Base-by-base conservation (phyloP, 1,284 basidiomycete genomes). In the Rhodotorula mucilaginosa region DNA sequence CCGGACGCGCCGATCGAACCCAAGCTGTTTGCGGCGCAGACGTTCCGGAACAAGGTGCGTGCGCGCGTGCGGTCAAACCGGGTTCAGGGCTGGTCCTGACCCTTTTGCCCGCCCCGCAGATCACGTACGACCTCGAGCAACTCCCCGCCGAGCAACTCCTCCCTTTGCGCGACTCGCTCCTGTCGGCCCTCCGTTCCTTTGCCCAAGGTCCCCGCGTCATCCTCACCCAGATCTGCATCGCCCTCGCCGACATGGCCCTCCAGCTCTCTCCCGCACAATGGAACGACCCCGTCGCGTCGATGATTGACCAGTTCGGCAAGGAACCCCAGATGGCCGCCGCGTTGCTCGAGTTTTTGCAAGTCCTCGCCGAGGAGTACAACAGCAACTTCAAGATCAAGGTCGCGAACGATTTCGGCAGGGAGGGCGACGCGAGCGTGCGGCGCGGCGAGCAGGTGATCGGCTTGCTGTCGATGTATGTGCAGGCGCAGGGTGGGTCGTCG, bases 11-110 rank as follows among this genome's bases (percentile, higher is more conserved):
- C 93, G 2, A 81, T 86, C 61, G 87, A 93, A 69, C 92, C 92
- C 49, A 91, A 94, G 79, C 83, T 98, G 61, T 98, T 99, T 80
- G 93, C 95, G 23, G 93, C 96, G 0, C 97, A 99, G 82, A 99
- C 97, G 0, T 93, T 99, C 81, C 86, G 96, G 79, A 86, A 90
- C 70, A 99, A 99, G 86, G 95, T 93, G 72, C 78, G 88, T 26
- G 5, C 26, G 21, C 12, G 10, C 5, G 26, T 58, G 16, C 1
- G 13, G 10, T 16, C 2, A 0, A n/a, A 5, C 26, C 26, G 26
- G 26, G 1, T 26, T 21, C 12, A 5, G 15, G 26, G 16, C 58
- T n/a, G 21, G 18, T 34, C 15, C 12, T 16, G 4, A 39, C 39
- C n/a, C 21, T 44, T 44, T 15, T 21, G 23, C 19, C 16, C 44